These are phyloP conservation scores for Candida suzukii DNA, from an alignment of 805 yeast species.

Conservation along the genomic window DNA sequence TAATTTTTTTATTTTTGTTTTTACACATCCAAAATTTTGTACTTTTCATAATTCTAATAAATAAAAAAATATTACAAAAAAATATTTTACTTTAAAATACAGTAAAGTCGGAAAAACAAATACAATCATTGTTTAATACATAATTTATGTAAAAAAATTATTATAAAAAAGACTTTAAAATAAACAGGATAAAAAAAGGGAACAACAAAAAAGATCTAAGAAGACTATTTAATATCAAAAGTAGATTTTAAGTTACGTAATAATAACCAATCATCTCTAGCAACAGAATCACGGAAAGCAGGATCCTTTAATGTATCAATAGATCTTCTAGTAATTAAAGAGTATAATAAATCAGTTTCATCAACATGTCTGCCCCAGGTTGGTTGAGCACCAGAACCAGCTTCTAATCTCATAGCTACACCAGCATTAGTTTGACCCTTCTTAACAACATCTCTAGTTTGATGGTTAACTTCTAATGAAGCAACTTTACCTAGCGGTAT, in stretches of 20 bases:
- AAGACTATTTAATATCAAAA: conserved; percentile 64
- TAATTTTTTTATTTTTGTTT: no score
- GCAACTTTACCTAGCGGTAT: conserved; percentile 80
- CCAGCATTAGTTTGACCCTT: conserved; percentile 97
- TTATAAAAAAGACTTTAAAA: no score
- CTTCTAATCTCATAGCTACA: conserved; percentile 96
- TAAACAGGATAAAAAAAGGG: neutral
- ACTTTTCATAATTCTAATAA: no score
- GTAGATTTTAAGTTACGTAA: conserved; percentile 82
- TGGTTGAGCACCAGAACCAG: conserved; percentile 88
- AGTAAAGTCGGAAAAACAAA: no score
- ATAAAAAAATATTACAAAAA: no score
- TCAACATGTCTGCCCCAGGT: conserved; percentile 99
- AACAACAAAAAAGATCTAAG: neutral
- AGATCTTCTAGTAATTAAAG: conserved; percentile 83
- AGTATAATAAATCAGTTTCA: conserved; percentile 83
- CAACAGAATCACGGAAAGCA: conserved; percentile 90
- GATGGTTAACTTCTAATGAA: conserved; percentile 95
- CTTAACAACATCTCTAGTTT: conserved; percentile 68
- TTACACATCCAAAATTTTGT: no score
- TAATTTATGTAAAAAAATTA: no score
- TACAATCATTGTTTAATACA: no score
- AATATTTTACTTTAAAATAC: no score
- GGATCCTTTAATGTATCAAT: conserved; percentile 98
- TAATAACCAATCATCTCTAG: conserved; percentile 93